Conservation (phyloP, 2,329 filamentous ascomycete species). For the Talaromyces piceae region DNA sequence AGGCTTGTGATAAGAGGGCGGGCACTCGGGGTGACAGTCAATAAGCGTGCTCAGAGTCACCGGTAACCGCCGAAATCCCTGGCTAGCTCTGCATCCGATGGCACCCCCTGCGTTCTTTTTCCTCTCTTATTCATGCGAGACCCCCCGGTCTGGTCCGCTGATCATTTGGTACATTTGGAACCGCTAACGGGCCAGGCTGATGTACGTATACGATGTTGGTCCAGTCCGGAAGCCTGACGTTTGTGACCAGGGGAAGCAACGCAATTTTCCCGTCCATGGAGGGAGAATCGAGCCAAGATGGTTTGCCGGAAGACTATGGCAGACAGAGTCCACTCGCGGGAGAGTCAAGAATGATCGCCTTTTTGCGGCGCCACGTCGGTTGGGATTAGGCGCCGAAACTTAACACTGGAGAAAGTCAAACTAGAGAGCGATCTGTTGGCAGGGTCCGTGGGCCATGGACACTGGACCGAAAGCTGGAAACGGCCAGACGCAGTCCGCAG, state of each 20-base stretch:
- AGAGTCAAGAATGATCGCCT: neutral
- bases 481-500: neutral
- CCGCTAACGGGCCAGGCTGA: neutral
- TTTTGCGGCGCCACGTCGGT: slow-evolving; percentile 8
- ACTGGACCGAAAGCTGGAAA: neutral
- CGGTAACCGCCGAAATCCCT: slow-evolving; percentile 9
- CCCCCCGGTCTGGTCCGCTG: neutral
- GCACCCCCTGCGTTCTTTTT: neutral
- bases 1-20: slow-evolving; percentile 1
- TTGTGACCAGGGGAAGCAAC: neutral
- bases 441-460: neutral
- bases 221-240: neutral
- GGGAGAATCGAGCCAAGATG: too few species aligned
- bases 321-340: neutral
- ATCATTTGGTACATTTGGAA: neutral
- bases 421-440: neutral
- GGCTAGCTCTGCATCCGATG: slow-evolving; percentile 4
- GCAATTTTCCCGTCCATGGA: neutral
- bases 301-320: too few species aligned
- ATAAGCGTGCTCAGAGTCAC: neutral
- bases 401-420: neutral
- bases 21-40: neutral
- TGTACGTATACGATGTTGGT: neutral
- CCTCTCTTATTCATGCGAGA: neutral
- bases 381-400: slow-evolving; percentile 4